These are phyloP conservation scores for Medicago truncatula DNA, from an alignment of 306 rosid genomes.

Conservation along the genomic window DNA sequence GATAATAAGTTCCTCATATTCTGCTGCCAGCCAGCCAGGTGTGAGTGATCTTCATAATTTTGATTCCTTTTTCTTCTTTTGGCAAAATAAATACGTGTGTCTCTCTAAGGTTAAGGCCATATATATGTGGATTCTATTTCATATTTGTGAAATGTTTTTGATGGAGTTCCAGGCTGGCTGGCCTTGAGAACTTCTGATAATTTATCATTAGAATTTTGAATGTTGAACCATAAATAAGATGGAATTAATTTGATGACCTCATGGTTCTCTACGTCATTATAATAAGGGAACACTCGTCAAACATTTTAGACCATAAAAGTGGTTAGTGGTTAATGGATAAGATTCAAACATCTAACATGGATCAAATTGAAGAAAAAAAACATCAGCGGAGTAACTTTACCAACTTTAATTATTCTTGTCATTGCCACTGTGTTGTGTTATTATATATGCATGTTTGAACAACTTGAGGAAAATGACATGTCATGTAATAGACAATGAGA, in stretches of 20 bases:
- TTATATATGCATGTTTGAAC: slow-evolving; percentile 28
- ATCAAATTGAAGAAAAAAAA: slow-evolving; percentile 31
- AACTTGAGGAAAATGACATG: slow-evolving; percentile 55
- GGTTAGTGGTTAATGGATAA: slow-evolving; percentile 39
- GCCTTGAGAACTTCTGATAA: too few relatives aligned
- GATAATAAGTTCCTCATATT: too few relatives aligned
- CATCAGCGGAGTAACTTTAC: slow-evolving; percentile 39
- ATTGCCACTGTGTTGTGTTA: not conserved
- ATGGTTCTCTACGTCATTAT: slow-evolving; percentile 34
- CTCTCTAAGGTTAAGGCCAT: not conserved
- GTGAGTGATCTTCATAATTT: too few relatives aligned
- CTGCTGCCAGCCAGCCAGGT: too few relatives aligned
- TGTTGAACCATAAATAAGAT: not conserved
- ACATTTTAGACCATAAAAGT: not conserved
- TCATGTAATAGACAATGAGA: slow-evolving; percentile 35
- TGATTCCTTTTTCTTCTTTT: too few relatives aligned
- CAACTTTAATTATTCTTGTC: slow-evolving; percentile 33
- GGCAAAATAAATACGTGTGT: too few relatives aligned
- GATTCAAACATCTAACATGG: slow-evolving; percentile 34
- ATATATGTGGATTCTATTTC: slow-evolving; percentile 1
- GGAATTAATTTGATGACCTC: slow-evolving; percentile 41
- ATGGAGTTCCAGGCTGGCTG: too few relatives aligned
- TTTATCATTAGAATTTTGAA: too few relatives aligned
- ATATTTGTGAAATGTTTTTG: not conserved
- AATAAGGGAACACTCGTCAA: slow-evolving; percentile 10